Base-by-base conservation (phyloP, 2,329 filamentous ascomycete species). In the Cladosporium sp. region DNA sequence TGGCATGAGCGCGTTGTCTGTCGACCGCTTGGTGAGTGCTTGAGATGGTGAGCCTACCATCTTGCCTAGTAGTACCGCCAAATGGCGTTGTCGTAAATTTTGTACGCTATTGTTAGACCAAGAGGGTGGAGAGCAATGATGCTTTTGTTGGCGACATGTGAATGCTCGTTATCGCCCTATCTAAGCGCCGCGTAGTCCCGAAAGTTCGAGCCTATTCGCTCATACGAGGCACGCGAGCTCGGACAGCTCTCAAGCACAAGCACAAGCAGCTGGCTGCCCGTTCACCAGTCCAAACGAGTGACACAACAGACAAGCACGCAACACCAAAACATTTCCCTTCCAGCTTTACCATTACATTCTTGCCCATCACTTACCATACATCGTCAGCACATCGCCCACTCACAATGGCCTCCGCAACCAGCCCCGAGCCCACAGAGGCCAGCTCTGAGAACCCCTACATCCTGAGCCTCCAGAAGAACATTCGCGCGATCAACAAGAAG, bases 401-500 rank as follows among this genome's bases (percentile, higher is more conserved):
- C 48, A 61, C 48, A 54, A 65, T 65, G 64, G 64, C 64, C 26
- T 46, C 64, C 34, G 26, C 62, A 39, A 26, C 58, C 32, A 48
- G 23, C 32, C 69, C 69, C 16, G 69, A 72, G 26, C 65, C 65
- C 48, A 83, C 83, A 66, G 88, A 91, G 65, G 87, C 87, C 67
- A 75, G 78, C 68, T 82, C 81, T 68, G 93, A 97, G 77, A 93
- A 87, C 74, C 83, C 88, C 46, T 93, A 94, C 80, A 85, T 97
- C 76, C 92, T 89, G 76, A 94, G 98, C 77, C 84, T 98, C 58
- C 88, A 94, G 76, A 97, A 96, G 93, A 92, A 88, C 79, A 91
- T 97, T 73, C 93, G 94, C 76, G 96, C 95, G 79, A 82, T 95
- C 75, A 91, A 89, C 83, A 98, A 97, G 86, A 97, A 97, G 82